Percentiles rank a stretch among this genome's conserved stretches.
Evolutionary conservation across 192 early-diverging fungal genomes (phyloP).

Genomic region (Linnemannia zychae): DNA sequence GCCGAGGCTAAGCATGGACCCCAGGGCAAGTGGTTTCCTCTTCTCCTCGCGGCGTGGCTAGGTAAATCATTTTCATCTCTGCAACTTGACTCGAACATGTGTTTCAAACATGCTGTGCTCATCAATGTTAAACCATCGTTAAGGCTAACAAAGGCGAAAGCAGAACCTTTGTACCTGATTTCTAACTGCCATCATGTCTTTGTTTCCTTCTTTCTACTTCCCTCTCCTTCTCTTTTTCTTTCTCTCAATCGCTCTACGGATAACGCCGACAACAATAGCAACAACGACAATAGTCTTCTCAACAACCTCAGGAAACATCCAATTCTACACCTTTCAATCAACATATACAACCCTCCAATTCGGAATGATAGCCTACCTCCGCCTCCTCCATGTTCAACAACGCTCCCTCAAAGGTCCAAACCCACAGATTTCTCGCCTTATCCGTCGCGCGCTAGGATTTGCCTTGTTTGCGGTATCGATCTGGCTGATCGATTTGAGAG

Average conservation of each 20-base stretch:
- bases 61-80: slow-evolving; percentile 11
- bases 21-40: slow-evolving; percentile 61
- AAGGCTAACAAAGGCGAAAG: not conserved
- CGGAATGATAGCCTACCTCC: slow-evolving; percentile 29
- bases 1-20: slow-evolving; percentile 57
- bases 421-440: slow-evolving; percentile 22
- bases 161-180: not conserved
- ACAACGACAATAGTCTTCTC: slow-evolving; percentile 53
- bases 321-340: slow-evolving; percentile 36
- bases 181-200: not conserved
- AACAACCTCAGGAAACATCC: slow-evolving; percentile 23
- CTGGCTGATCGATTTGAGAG: slow-evolving; percentile 48
- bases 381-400: slow-evolving; percentile 31
- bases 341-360: slow-evolving; percentile 42
- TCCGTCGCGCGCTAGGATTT: slow-evolving; percentile 22
- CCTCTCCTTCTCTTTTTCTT: not conserved
- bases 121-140: not conserved
- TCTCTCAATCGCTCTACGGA: too few species aligned
- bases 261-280: not conserved
- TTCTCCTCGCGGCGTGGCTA: slow-evolving; percentile 60
- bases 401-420: not conserved
- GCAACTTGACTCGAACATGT: not conserved
- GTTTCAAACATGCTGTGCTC: not conserved
- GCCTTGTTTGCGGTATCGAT: slow-evolving; percentile 26
- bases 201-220: too few species aligned